phyloP scores from a whole-genome alignment of 1,284 basidiomycete species.

The Cutaneotrichosporon mucoides region DNA sequence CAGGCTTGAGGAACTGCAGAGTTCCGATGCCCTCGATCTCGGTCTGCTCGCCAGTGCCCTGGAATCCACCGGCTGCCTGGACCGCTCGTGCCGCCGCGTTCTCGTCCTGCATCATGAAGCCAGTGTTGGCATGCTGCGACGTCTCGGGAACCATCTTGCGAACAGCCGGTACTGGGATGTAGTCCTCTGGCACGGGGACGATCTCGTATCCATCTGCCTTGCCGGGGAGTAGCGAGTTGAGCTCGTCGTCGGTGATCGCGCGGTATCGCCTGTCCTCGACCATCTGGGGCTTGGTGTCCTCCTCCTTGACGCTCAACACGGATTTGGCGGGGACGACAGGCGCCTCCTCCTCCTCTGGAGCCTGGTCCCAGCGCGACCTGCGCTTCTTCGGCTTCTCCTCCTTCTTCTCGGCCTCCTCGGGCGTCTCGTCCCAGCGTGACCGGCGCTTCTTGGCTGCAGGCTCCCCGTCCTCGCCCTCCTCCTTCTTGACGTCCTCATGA shows the following conservation, averaged over 20 bases:
- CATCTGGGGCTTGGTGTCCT: slow-evolving; percentile 51
- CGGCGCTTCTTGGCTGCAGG: slow-evolving; percentile 79
- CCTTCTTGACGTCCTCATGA: slow-evolving; percentile 38
- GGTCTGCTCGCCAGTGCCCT: slow-evolving; percentile 88
- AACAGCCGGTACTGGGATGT: slow-evolving; percentile 67
- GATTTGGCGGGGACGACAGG: not conserved
- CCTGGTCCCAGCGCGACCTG: slow-evolving; percentile 54
- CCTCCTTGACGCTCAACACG: slow-evolving; percentile 24
- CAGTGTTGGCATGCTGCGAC: slow-evolving; percentile 60
- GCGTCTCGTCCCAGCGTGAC: slow-evolving; percentile 95
- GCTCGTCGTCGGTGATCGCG: slow-evolving; percentile 91
- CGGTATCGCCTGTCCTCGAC: slow-evolving; percentile 94
- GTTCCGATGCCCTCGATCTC: slow-evolving; percentile 98
- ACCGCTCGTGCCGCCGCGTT: slow-evolving; percentile 80
- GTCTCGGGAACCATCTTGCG: slow-evolving; percentile 46
- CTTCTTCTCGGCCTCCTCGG: slow-evolving; percentile 36
- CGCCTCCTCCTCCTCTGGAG: slow-evolving; percentile 26
- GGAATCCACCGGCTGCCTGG: slow-evolving; percentile 75
- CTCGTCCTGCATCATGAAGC: slow-evolving; percentile 95
- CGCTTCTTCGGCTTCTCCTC: slow-evolving; percentile 70
- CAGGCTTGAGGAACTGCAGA: slow-evolving; percentile 95
- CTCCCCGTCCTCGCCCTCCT: slow-evolving; percentile 47
- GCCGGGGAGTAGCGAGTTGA: slow-evolving; percentile 82
- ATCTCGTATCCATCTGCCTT: slow-evolving; percentile 74
- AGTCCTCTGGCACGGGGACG: slow-evolving; percentile 89